Conservation (phyloP, 192 early-diverging fungal genomes). For the Coemansia sp. region DNA sequence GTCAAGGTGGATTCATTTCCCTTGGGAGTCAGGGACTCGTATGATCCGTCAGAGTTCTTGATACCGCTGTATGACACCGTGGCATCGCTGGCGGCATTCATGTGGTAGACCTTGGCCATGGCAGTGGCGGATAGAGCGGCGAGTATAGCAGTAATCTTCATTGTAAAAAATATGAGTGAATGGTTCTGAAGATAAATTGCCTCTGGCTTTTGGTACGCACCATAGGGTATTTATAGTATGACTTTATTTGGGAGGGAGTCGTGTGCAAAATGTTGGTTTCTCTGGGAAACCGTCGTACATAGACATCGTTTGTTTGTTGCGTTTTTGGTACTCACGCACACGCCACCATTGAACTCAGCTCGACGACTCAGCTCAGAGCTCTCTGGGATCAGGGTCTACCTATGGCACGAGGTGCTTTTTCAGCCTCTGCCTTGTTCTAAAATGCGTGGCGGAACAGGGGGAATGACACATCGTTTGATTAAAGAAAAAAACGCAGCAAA, state of each 20-base stretch:
- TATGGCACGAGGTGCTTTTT: too few species aligned
- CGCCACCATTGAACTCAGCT: not conserved
- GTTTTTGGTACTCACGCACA: not conserved
- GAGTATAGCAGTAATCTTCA: conserved; percentile 11
- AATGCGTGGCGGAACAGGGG: not conserved
- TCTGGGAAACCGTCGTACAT: not conserved
- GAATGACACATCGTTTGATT: not conserved
- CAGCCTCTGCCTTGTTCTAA: not conserved
- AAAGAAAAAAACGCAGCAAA: not conserved
- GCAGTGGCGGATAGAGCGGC: not conserved
- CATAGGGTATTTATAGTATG: not conserved
- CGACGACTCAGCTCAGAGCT: not conserved
- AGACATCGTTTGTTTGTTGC: not conserved
- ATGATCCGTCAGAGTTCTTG: conserved; percentile 12
- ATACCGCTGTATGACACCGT: conserved; percentile 21
- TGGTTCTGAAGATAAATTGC: too few species aligned
- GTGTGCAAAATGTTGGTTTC: not conserved
- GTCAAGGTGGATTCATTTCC: conserved; percentile 19
- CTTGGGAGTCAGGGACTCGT: conserved; percentile 16
- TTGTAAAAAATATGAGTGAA: not conserved
- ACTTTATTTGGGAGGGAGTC: not conserved
- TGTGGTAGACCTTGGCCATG: not conserved
- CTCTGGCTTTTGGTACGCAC: too few species aligned
- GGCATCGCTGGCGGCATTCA: conserved; percentile 20
- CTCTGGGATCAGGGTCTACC: not conserved